Base-by-base conservation (phyloP, 1,284 basidiomycete species). In the Caloboletus inedulis region DNA sequence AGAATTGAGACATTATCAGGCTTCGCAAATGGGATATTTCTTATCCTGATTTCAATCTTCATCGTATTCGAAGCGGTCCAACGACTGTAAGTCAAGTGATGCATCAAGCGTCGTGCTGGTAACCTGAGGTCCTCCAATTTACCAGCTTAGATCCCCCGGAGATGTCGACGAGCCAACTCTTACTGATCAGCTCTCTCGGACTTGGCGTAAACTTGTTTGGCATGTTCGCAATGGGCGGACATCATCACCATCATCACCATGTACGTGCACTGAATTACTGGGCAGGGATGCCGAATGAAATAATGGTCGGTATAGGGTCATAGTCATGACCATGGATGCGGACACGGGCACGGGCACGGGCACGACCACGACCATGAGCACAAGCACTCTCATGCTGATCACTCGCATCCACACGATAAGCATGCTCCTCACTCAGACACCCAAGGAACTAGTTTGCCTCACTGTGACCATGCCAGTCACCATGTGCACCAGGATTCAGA, bases 1-100 rank as follows among this genome's bases (percentile, higher is more conserved):
- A 85, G 97, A n/a, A 95, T 99, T n/a, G 97, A 99, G 72, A 98
- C 97, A 0, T 73, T 99, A 18, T 98, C 94, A 12, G 97, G 97
- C 3, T 99, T 99, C 66, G 94, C 96, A 6, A 99, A 99, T 68
- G 97, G 96, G 39, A 86, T 98, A 57, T 99, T 99, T 70, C 77
- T 99, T 3, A 90, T 99, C 60, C 74, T 99, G 39, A 98, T 99
- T 58, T 98, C 94, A 4, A 84, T 98, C 49, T 99, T 99, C 69
- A 99, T 99, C 66, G 87, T 99, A 25, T 98, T 99, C 60, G 97
- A 99, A 72, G 97, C 94, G 3, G 84, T 99, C 41, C 94, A 99
- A 72, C 80, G 97, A 59, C 81, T 99, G 88, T 94, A 66, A 69
- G 91, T 76, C 19, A 13, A 65, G 84, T 75, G 3, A 9, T 40